These are phyloP conservation scores for Blastobotrys mokoenaii DNA, from an alignment of 805 yeast species.

Conservation along the genomic window DNA sequence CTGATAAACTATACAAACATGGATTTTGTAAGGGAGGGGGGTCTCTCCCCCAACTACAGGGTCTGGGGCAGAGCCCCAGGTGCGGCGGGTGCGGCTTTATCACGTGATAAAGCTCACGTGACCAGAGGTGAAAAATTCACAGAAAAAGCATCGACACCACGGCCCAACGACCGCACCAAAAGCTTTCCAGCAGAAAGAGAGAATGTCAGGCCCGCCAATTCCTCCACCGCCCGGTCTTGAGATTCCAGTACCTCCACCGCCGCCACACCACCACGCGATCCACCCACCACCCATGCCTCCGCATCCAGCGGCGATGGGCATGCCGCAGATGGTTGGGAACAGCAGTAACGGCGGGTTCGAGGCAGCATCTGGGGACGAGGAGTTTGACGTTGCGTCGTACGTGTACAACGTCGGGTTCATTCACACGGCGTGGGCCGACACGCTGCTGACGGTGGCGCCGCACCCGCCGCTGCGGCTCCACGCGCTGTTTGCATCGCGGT, in stretches of 20 bases:
- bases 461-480: conserved; percentile 25
- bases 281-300: conserved; percentile 1
- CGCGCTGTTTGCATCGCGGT: conserved; percentile 27
- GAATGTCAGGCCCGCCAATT: background rate
- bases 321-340: background rate
- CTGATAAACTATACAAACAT: no score
- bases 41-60: no score
- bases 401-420: conserved; percentile 26
- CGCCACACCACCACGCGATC: background rate
- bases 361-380: background rate
- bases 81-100: no score
- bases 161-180: no score
- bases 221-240: background rate
- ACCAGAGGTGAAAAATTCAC: no score
- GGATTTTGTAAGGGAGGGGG: no score
- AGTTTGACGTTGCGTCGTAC: conserved; percentile 18
- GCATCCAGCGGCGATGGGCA: background rate
- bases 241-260: background rate
- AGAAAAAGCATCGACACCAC: no score
- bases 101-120: no score
- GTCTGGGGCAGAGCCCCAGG: no score
- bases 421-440: conserved; percentile 31
- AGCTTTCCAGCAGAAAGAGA: background rate
- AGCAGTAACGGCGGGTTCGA: no score
- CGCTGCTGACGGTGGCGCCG: conserved; percentile 21